Conservation (phyloP, 2,329 filamentous ascomycete species). For the Tolypocladium album region DNA sequence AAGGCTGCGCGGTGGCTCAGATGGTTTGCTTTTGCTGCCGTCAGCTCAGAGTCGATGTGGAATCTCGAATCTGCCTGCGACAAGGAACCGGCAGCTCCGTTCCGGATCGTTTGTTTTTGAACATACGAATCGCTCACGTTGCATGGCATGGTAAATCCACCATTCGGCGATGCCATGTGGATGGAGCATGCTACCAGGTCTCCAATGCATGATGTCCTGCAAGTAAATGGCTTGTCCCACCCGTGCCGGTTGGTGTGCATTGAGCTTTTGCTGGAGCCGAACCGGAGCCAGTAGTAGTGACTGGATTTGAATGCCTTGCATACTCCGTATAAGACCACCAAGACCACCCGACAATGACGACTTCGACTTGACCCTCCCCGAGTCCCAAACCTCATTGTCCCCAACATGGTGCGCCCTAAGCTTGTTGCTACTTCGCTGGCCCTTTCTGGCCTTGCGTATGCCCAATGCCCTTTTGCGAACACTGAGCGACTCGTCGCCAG, state of each 20-base stretch:
- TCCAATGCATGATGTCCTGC: not conserved
- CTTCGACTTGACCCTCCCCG: not conserved
- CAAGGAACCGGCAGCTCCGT: not conserved
- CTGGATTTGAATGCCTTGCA: not conserved
- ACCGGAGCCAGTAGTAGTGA: not conserved
- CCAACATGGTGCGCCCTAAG: conserved; percentile 15
- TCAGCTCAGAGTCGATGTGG: not conserved
- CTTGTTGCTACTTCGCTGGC: conserved; percentile 13
- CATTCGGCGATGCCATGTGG: not conserved
- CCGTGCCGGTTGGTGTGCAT: not conserved
- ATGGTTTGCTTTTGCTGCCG: not conserved
- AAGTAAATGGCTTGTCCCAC: not conserved
- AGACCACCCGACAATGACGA: not conserved
- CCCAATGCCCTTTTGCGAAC: conserved; percentile 24
- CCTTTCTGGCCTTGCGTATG: conserved; percentile 14
- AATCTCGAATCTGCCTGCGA: not conserved
- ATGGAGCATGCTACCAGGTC: not conserved
- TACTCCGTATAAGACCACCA: not conserved
- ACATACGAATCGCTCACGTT: not conserved
- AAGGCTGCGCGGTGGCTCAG: not conserved
- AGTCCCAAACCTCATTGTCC: not conserved
- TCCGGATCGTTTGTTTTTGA: not conserved
- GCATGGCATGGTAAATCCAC: not conserved
- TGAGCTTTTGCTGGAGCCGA: not conserved
- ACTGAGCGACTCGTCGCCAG: conserved; percentile 13